A percentile compares a stretch with the other conserved stretches of the same genome.
These are phyloP conservation scores for Podospora didyma DNA, from an alignment of 495 filamentous ascomycete species.

Conservation along the genomic window DNA sequence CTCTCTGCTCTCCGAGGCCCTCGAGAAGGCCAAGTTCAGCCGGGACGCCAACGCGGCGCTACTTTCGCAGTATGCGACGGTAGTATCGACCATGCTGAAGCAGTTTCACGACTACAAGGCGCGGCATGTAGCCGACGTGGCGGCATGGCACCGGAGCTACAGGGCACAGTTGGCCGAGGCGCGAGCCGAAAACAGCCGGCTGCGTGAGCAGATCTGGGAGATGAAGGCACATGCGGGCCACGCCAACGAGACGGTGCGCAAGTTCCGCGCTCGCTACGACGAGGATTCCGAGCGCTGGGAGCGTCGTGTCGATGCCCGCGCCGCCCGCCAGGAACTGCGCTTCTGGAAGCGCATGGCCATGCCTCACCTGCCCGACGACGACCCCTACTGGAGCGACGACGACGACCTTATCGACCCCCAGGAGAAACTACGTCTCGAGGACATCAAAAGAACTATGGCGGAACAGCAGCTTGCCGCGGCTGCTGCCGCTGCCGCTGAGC, in stretches of 20 bases:
- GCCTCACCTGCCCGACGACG: constrained; percentile 45
- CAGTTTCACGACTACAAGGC: constrained; percentile 52
- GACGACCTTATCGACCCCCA: constrained; percentile 51
- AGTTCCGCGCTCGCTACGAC: constrained; percentile 44
- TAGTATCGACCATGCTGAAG: constrained; percentile 44
- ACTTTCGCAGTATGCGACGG: constrained; percentile 43
- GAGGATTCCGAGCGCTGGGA: constrained; percentile 45
- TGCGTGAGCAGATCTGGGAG: constrained; percentile 55
- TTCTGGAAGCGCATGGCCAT: constrained; percentile 56
- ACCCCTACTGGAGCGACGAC: constrained; percentile 51
- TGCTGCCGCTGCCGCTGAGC: constrained; percentile 12
- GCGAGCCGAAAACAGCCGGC: constrained; percentile 49
- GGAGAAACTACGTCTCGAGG: constrained; percentile 44
- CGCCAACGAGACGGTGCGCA: constrained; percentile 46
- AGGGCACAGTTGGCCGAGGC: constrained; percentile 53
- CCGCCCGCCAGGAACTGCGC: constrained; percentile 43
- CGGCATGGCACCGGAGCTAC: constrained; percentile 54
- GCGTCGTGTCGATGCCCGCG: constrained; percentile 38
- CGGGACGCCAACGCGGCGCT: constrained; percentile 51
- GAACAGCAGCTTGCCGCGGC: constrained; percentile 35
- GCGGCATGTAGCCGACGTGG: constrained; percentile 46
- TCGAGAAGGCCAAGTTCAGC: constrained; percentile 48
- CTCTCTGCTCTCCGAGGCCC: constrained; percentile 47
- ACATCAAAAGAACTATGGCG: constrained; percentile 31
- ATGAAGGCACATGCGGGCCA: constrained; percentile 48